phyloP scores from a whole-genome alignment of 225 moss, liverwort and hornwort species.

The Bryoerythrophyllum caledonicum region DNA sequence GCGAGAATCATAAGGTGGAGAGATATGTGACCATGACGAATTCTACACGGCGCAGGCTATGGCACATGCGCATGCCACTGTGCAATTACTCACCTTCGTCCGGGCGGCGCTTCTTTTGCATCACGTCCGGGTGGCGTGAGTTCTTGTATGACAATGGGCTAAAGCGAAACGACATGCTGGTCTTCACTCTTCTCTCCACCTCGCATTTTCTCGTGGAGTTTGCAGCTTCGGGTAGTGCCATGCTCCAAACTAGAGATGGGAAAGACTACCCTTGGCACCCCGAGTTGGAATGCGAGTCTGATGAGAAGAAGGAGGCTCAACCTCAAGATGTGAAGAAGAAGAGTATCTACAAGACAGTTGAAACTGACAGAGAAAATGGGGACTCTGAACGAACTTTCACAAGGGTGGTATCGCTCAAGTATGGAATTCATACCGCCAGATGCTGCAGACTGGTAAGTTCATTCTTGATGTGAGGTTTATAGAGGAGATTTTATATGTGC shows the following conservation, averaged over 20 bases:
- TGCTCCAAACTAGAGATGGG: background rate
- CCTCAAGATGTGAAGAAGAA: background rate
- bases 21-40: background rate
- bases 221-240: background rate
- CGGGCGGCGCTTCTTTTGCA: background rate
- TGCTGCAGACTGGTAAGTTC: conserved; percentile 16
- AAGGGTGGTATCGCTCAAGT: background rate
- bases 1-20: background rate
- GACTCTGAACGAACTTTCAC: background rate
- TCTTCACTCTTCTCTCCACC: background rate
- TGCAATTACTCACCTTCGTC: background rate
- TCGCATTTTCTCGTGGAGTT: background rate
- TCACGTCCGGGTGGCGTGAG: background rate
- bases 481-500: background rate
- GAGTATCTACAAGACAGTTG: background rate
- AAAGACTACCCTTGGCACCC: background rate
- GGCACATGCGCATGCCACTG: background rate
- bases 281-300: background rate
- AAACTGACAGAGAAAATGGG: background rate
- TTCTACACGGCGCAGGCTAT: background rate
- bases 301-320: background rate
- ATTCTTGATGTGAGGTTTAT: too few relatives aligned
- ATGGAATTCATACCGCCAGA: background rate
- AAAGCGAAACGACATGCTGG: background rate
- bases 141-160: background rate